Evolutionary conservation across 2,329 filamentous ascomycete species (phyloP).

Genomic region (Trichoderma sp.): DNA sequence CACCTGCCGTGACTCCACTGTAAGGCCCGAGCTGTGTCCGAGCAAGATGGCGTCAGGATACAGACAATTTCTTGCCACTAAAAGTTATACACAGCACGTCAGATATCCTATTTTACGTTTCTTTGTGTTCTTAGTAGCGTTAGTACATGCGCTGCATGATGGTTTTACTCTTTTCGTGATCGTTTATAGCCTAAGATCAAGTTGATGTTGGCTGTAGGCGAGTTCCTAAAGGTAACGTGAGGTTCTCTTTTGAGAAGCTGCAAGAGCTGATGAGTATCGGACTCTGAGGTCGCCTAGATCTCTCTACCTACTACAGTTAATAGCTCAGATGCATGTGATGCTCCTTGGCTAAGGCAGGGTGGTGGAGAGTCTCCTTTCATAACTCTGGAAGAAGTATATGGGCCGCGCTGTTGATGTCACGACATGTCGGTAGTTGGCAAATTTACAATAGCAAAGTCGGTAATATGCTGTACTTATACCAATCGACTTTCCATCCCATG

Average conservation of each 20-base stretch:
- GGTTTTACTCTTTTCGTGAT: neutral
- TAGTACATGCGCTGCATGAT: neutral
- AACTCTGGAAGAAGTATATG: neutral
- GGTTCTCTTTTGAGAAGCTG: neutral
- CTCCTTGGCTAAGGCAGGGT: neutral
- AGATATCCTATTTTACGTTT: neutral
- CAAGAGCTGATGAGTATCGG: neutral
- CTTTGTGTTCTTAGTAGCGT: neutral
- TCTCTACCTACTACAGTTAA: neutral
- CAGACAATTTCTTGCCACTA: too few species aligned
- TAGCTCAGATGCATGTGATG: neutral
- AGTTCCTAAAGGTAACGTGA: neutral
- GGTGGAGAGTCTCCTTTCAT: neutral
- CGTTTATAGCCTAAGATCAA: neutral
- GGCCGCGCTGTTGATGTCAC: neutral
- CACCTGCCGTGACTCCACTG: neutral
- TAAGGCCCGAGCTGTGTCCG: neutral
- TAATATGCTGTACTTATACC: neutral
- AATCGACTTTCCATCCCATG: neutral
- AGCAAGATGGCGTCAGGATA: neutral
- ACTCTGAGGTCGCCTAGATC: neutral
- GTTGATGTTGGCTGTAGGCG: neutral
- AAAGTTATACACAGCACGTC: neutral
- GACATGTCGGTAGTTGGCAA: neutral
- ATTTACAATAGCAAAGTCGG: neutral